Evolutionary conservation across 495 filamentous ascomycete species (phyloP).

Genomic region (Pyrenula massariospora): DNA sequence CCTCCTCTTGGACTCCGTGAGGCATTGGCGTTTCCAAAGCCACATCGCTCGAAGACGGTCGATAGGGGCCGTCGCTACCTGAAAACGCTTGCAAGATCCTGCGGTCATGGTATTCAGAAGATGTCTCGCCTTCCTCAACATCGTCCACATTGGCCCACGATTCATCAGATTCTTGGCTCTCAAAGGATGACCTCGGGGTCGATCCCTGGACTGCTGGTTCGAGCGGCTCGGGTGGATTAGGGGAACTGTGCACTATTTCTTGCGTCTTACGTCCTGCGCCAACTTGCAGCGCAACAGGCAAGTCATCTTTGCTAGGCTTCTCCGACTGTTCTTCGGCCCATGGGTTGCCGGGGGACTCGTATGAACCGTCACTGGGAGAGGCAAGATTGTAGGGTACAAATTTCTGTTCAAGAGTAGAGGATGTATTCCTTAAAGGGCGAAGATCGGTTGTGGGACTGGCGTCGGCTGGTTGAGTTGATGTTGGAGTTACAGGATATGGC

Average conservation of each 20-base stretch:
- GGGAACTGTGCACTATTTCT: neutral
- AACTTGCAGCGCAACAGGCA: neutral
- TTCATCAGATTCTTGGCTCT: slow-evolving; percentile 5
- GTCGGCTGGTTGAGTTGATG: neutral
- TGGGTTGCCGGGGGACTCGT: neutral
- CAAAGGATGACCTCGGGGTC: slow-evolving; percentile 10
- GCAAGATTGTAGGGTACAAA: neutral
- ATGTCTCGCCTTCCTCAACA: neutral
- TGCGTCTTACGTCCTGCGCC: neutral
- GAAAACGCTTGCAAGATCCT: neutral
- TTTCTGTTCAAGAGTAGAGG: neutral
- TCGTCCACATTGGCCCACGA: neutral
- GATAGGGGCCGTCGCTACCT: neutral
- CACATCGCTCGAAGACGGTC: neutral
- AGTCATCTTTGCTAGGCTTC: neutral
- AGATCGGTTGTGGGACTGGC: neutral
- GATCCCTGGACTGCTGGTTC: slow-evolving; percentile 1
- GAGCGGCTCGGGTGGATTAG: neutral
- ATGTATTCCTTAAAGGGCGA: neutral
- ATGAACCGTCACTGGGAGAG: neutral
- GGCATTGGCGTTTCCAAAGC: neutral
- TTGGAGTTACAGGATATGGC: slow-evolving; percentile 5
- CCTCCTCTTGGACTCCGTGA: neutral
- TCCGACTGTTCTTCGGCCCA: neutral
- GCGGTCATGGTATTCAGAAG: neutral